Conservation (phyloP, 345 rosid species). For the Rubroshorea leprosula region DNA sequence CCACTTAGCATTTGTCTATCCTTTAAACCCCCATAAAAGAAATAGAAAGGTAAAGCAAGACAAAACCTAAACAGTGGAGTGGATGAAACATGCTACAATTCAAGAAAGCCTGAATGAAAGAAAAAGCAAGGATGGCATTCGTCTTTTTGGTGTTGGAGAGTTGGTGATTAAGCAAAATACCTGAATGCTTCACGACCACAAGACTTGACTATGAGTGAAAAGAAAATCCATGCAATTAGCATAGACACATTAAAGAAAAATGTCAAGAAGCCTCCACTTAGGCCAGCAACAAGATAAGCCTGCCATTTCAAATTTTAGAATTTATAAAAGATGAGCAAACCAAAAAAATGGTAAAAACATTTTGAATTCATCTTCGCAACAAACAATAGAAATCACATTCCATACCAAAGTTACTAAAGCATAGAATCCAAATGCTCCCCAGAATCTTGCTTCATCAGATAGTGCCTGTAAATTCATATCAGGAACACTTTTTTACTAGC, state of each 20-base stretch:
- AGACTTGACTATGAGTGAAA: slow-evolving; percentile 41
- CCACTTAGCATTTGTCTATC: background rate
- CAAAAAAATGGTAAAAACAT: background rate
- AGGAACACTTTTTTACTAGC: background rate
- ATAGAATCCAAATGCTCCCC: slow-evolving; percentile 96
- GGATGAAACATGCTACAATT: no score
- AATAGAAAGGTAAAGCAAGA: background rate
- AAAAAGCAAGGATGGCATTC: no score
- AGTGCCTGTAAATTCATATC: slow-evolving; percentile 45
- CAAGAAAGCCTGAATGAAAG: no score
- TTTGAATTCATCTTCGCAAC: background rate
- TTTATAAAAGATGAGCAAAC: background rate
- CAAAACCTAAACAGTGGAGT: no score
- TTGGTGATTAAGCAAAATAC: slow-evolving; percentile 27
- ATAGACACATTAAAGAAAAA: slow-evolving; percentile 52
- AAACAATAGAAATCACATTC: slow-evolving; percentile 2
- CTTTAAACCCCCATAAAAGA: background rate
- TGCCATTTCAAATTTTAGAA: slow-evolving; percentile 32
- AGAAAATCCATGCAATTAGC: slow-evolving; percentile 78
- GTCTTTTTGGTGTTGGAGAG: background rate
- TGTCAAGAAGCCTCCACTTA: slow-evolving; percentile 84
- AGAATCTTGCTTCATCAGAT: slow-evolving; percentile 80
- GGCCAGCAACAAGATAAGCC: slow-evolving; percentile 78
- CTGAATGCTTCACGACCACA: slow-evolving; percentile 46
- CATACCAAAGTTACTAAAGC: slow-evolving; percentile 69